phyloP scores from a whole-genome alignment of 768 basidiomycete genomes.

The Collybia sp. region DNA sequence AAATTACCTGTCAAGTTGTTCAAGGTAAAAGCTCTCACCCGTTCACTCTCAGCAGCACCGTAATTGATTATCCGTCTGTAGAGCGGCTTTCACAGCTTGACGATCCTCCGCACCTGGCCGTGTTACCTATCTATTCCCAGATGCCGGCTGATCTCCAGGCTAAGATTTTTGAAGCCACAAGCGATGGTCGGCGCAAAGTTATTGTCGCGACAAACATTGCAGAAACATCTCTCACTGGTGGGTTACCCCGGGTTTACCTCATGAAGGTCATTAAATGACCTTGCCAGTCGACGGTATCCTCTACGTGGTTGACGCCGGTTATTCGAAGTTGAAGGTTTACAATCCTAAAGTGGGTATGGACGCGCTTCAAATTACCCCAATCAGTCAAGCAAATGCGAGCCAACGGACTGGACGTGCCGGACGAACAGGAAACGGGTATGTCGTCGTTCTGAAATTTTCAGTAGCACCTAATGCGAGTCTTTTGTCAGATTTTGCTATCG shows the following conservation, averaged over 20 bases:
- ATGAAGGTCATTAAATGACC: conserved; percentile 9
- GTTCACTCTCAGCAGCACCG: conserved; percentile 3
- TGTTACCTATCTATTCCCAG: conserved; percentile 98
- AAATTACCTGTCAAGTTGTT: conserved; percentile 92
- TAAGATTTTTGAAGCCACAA: conserved; percentile 93
- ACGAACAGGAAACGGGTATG: conserved; percentile 91
- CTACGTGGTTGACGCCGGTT: conserved; percentile 95
- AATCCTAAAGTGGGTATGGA: conserved; percentile 99
- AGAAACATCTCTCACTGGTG: conserved; percentile 93
- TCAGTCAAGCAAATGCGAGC: conserved; percentile 97
- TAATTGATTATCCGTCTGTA: conserved; percentile 19
- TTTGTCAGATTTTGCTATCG: conserved; percentile 86
- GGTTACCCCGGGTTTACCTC: conserved; percentile 6
- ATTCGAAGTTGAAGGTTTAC: conserved; percentile 97
- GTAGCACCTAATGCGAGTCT: conserved; percentile 2
- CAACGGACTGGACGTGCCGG: conserved; percentile 96
- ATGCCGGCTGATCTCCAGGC: conserved; percentile 99
- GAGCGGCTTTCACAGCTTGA: conserved; percentile 92
- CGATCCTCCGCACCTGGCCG: conserved; percentile 80
- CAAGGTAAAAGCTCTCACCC: conserved; percentile 61
- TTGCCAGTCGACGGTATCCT: conserved; percentile 89
- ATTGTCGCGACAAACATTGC: conserved; percentile 99
- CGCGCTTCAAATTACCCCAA: conserved; percentile 96
- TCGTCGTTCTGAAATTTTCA: conserved; percentile 6
- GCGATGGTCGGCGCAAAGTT: conserved; percentile 92